phyloP scores from a whole-genome alignment of 1,139 yeast species.

The Zygoascus sp. region DNA sequence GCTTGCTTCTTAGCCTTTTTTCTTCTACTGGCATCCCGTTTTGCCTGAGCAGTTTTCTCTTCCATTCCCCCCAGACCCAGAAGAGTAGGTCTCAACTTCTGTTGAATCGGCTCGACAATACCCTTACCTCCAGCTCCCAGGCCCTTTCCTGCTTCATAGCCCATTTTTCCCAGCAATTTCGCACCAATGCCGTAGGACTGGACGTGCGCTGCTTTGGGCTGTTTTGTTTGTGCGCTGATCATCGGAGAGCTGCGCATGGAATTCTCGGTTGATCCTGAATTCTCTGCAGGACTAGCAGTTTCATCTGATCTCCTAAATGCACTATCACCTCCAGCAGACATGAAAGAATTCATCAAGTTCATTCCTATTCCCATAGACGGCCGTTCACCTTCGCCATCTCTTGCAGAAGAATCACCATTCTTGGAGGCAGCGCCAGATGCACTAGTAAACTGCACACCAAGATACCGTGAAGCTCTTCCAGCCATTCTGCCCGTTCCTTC shows the following conservation, averaged over 20 bases:
- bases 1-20: conserved; percentile 21
- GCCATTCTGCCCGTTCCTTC: background rate
- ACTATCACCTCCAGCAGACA: background rate
- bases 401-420: background rate
- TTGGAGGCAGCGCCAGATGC: background rate
- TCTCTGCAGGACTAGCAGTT: too few species aligned
- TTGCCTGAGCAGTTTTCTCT: conserved; percentile 35
- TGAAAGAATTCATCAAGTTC: background rate
- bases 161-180: conserved; percentile 73
- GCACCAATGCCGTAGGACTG: conserved; percentile 83
- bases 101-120: conserved; percentile 71
- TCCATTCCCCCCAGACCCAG: conserved; percentile 63
- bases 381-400: background rate
- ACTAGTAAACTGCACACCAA: conserved; percentile 1
- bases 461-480: conserved; percentile 3
- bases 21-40: conserved; percentile 19
- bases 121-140: conserved; percentile 71
- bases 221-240: background rate
- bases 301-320: background rate
- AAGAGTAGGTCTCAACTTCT: conserved; percentile 57
- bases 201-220: conserved; percentile 8
- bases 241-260: background rate
- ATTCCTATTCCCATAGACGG: background rate
- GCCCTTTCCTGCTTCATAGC: conserved; percentile 78
- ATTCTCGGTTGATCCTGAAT: background rate